A percentile compares a stretch with the other conserved stretches of the same genome.
phyloP scores from a whole-genome alignment of 352 stramenopile genomes.

The Phytophthora boehmeriae region DNA sequence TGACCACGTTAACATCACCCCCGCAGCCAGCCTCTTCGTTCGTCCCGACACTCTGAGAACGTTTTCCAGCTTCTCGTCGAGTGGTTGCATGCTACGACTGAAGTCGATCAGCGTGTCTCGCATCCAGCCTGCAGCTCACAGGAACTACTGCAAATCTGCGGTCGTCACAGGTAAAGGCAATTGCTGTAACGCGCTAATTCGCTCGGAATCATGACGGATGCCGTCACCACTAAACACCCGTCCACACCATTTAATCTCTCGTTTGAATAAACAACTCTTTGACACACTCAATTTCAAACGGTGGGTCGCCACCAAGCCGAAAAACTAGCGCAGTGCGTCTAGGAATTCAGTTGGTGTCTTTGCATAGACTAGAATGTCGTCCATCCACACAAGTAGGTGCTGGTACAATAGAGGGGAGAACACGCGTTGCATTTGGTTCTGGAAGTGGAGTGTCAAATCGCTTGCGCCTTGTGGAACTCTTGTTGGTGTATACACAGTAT shows the following conservation, averaged over 20 bases:
- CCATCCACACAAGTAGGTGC: constrained; percentile 29
- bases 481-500: constrained; percentile 17
- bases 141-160: constrained; percentile 28
- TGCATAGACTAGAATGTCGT: constrained; percentile 26
- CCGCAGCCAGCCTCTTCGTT: background rate
- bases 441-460: constrained; percentile 10
- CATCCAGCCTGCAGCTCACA: constrained; percentile 27
- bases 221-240: constrained; percentile 11
- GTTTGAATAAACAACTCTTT: constrained; percentile 20
- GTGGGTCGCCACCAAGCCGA: background rate
- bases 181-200: constrained; percentile 1
- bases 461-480: constrained; percentile 9
- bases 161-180: constrained; percentile 11
- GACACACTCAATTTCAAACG: constrained; percentile 25
- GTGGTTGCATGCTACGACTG: constrained; percentile 4
- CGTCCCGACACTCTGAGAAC: too few species aligned
- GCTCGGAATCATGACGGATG: constrained; percentile 11
- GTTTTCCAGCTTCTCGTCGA: constrained; percentile 17
- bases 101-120: constrained; percentile 23
- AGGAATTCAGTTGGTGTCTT: constrained; percentile 9
- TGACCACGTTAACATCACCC: background rate
- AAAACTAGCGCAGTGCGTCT: constrained; percentile 11
- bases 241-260: constrained; percentile 25
- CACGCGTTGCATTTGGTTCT: constrained; percentile 12
- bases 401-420: constrained; percentile 12